Evolutionary conservation across 2,329 filamentous ascomycete species (phyloP).

Genomic region (Elsinoe fawcettii): DNA sequence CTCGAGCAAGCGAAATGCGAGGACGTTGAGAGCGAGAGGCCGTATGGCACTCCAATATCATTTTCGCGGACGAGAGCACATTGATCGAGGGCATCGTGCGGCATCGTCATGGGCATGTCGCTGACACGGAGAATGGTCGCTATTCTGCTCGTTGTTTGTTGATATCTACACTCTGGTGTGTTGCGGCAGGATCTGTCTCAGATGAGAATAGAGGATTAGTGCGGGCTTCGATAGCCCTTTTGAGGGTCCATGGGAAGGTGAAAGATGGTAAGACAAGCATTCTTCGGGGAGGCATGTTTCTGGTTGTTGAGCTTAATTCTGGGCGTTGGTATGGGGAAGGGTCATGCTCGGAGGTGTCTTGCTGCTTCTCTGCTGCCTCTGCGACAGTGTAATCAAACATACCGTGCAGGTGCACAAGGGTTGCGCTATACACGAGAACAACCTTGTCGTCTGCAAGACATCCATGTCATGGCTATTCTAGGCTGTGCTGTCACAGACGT

Average conservation of each 20-base stretch:
- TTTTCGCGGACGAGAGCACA: not conserved
- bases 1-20: not conserved
- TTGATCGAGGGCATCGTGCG: not conserved
- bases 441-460: not conserved
- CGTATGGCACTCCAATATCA: not conserved
- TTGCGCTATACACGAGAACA: not conserved
- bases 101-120: not conserved
- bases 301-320: not conserved
- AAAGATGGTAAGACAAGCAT: not conserved
- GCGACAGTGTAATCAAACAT: not conserved
- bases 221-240: not conserved
- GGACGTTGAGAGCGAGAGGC: not conserved
- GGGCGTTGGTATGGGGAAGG: not conserved
- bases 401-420: not conserved
- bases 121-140: not conserved
- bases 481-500: not conserved
- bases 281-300: not conserved
- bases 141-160: constrained; percentile 2
- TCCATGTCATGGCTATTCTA: not conserved
- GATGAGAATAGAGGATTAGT: not conserved
- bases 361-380: not conserved
- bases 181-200: not conserved
- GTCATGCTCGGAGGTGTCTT: not conserved
- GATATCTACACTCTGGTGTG: not conserved
- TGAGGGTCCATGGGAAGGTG: not conserved